Base-by-base conservation (phyloP, 2,329 filamentous ascomycete genomes). In the Whalleya microplaca region DNA sequence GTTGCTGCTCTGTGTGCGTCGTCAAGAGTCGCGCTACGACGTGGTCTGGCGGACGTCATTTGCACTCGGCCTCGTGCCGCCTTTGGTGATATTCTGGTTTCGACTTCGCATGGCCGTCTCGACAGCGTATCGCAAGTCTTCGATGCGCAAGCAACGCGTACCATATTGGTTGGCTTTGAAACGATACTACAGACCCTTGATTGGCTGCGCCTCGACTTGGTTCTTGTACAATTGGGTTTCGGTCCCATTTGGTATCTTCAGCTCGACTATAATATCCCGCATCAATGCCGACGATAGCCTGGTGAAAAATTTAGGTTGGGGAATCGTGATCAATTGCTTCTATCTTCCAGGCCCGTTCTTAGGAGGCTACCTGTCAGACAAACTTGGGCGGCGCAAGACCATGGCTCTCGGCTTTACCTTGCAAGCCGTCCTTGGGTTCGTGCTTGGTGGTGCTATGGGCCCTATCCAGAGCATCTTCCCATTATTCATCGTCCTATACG, bases 141-240 rank as follows among this genome's bases (percentile, higher is more conserved):
- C 78, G 1, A 77, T 80, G 71, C 71, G 73, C 51, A 78, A 76
- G 61, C 74, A 80, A 53, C 67, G 72, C 6, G 67, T 70, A 1
- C 81, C 81, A 0, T 84, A 83, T 65, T 66, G 66, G 64, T 71
- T 83, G 7, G 76, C 75, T 0, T 47, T 81, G 19, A 78, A 75
- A 59, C 72, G 75, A 29, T 81, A 84, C 59, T 83, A 77, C 72
- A 73, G 76, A 2, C 77, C 78, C 0, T 68, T 84, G 43, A 64
- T 83, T 2, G 81, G 81, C 14, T 75, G 76, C 6, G 75, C 79
- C 2, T 58, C 75, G 1, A 75, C 77, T 9, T 84, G 81, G 80
- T 83, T 83, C 65, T 66, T 76, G 21, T 78, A 84, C 65, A 80
- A 85, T 64, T 85, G 78, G 66, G 78, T 84, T 41, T 78, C 78